A percentile compares a stretch with the other conserved stretches of the same genome.
phyloP scores from a whole-genome alignment of 164 flowering plant genomes.

The Taxillus chinensis region DNA sequence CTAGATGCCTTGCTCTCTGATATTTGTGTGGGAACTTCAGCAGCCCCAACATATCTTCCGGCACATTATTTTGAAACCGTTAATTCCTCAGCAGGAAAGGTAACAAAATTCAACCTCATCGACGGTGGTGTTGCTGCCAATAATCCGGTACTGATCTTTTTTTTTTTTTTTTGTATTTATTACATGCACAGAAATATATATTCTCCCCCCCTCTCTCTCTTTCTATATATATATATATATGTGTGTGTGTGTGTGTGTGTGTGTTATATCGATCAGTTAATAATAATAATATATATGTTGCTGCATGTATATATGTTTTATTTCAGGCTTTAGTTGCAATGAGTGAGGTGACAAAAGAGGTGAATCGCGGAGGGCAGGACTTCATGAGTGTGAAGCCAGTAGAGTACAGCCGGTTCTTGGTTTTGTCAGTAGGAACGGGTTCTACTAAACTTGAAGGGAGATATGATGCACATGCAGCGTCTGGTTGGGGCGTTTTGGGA shows the following conservation, averaged over 20 bases:
- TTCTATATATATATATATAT: neutral
- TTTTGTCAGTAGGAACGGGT: constrained; percentile 40
- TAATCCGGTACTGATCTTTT: neutral
- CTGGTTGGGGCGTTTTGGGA: constrained; percentile 26
- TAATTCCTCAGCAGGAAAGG: neutral
- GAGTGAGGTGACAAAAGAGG: constrained; percentile 20
- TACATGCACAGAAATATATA: too few species aligned
- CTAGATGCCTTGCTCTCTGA: constrained; percentile 16
- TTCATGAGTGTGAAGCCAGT: constrained; percentile 9
- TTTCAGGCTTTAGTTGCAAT: constrained; percentile 26
- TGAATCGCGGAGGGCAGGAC: constrained; percentile 21
- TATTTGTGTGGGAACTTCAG: neutral
- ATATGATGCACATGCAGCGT: constrained; percentile 15
- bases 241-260: too few species aligned
- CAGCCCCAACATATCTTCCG: neutral
- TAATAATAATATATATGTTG: too few species aligned
- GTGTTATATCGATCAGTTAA: too few species aligned
- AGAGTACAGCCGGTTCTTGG: constrained; percentile 23
- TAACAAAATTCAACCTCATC: neutral
- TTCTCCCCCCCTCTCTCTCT: neutral
- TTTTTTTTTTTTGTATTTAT: too few species aligned
- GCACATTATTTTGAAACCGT: neutral
- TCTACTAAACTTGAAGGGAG: constrained; percentile 16
- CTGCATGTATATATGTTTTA: too few species aligned
- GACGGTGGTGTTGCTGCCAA: neutral